phyloP scores from a whole-genome alignment of 345 rosid species.

The Populus deltoides region DNA sequence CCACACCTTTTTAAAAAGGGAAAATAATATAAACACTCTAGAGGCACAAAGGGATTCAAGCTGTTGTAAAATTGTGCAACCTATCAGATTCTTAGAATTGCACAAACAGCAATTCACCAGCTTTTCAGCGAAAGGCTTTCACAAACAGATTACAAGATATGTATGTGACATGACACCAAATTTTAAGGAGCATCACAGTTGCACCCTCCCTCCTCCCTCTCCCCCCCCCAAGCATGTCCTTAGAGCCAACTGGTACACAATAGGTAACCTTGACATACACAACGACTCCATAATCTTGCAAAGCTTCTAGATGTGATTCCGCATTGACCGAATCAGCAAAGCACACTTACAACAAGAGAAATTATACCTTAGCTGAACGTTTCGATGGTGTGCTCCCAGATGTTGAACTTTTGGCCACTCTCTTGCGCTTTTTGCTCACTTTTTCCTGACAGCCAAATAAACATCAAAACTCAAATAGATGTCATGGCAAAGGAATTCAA shows the following conservation, averaged over 20 bases:
- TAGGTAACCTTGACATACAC: no score
- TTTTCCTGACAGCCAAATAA: slow-evolving; percentile 43
- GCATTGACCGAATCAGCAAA: no score
- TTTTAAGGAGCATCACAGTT: background rate
- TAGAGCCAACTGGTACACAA: no score
- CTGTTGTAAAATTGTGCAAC: background rate
- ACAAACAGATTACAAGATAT: background rate
- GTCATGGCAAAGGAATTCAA: background rate
- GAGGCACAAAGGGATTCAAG: background rate
- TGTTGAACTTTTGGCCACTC: slow-evolving; percentile 47
- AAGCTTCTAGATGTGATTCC: no score
- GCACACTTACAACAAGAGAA: no score
- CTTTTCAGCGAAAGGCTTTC: background rate
- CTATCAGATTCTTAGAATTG: background rate
- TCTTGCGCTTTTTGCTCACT: slow-evolving; percentile 68
- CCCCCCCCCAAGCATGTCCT: no score
- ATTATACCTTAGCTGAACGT: slow-evolving; percentile 59
- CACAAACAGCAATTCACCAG: background rate
- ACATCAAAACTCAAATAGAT: background rate
- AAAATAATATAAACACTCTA: background rate
- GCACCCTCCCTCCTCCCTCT: background rate
- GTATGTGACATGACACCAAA: background rate
- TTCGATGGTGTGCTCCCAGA: slow-evolving; percentile 51
- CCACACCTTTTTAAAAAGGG: background rate
- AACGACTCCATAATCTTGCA: no score